Conservation (phyloP, 2,329 filamentous ascomycete genomes). For the Fusarium veterinarium region DNA sequence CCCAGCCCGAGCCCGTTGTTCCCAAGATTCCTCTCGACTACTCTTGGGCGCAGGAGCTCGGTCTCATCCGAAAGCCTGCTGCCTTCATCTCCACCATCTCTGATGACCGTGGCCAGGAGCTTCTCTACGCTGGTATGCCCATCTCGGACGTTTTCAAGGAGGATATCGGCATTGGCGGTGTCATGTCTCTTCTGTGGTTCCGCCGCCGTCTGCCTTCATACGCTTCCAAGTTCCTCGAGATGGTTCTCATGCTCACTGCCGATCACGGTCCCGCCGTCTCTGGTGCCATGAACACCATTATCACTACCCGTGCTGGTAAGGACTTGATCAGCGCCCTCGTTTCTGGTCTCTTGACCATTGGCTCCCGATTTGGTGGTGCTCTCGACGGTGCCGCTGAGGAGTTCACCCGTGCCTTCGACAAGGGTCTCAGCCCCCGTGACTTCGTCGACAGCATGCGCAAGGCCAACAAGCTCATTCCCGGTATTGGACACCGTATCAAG, state of each 20-base stretch:
- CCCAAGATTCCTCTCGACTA: slow-evolving; percentile 99
- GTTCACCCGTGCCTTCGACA: slow-evolving; percentile 98
- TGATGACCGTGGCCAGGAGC: slow-evolving; percentile 99
- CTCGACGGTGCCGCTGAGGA: slow-evolving; percentile 98
- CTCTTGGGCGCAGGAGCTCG: slow-evolving; percentile 99
- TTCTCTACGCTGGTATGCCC: slow-evolving; percentile 98
- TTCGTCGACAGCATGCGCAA: slow-evolving; percentile 99
- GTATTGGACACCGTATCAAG: slow-evolving; percentile 99
- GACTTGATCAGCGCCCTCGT: slow-evolving; percentile 96
- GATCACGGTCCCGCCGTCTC: slow-evolving; percentile 99
- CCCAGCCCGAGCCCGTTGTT: slow-evolving; percentile 87
- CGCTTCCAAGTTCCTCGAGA: slow-evolving; percentile 99
- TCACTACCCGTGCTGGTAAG: slow-evolving; percentile 99
- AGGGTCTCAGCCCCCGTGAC: slow-evolving; percentile 96
- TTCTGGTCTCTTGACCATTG: slow-evolving; percentile 96
- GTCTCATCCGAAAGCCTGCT: slow-evolving; percentile 98
- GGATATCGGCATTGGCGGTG: slow-evolving; percentile 98
- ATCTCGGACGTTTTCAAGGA: slow-evolving; percentile 99
- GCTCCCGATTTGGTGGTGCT: slow-evolving; percentile 97
- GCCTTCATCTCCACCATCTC: slow-evolving; percentile 99
- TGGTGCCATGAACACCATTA: slow-evolving; percentile 99
- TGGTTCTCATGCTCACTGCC: slow-evolving; percentile 99
- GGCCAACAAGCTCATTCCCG: slow-evolving; percentile 99
- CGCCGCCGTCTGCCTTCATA: slow-evolving; percentile 95
- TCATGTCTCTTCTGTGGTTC: slow-evolving; percentile 99